Conservation (phyloP, 495 filamentous ascomycete species). For the Penicillium verhagenii region DNA sequence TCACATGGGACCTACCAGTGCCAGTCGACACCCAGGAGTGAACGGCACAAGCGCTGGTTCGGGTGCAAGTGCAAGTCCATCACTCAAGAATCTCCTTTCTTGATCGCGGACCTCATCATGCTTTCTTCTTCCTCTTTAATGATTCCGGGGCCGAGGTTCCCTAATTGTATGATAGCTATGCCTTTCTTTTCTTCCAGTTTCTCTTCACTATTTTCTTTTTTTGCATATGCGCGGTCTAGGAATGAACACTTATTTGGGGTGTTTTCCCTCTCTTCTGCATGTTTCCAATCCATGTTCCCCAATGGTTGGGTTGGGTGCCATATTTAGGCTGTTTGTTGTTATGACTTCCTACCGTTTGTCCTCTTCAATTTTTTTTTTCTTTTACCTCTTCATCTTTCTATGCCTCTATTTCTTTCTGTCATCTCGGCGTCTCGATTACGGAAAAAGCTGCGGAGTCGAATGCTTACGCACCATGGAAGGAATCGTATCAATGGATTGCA, state of each 20-base stretch:
- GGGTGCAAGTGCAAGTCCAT: conserved; percentile 71
- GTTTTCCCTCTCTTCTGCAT: not conserved
- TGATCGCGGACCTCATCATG: conserved; percentile 29
- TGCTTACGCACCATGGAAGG: conserved; percentile 3
- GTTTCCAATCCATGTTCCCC: not conserved
- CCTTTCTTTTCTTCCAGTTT: conserved; percentile 22
- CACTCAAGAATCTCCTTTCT: conserved; percentile 70
- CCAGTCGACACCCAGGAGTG: conserved; percentile 31
- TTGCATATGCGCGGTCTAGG: conserved; percentile 26
- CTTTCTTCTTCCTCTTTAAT: not conserved
- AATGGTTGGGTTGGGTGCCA: not conserved
- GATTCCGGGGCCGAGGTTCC: not conserved
- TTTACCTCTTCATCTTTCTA: conserved; percentile 9
- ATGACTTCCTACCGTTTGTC: conserved; percentile 7
- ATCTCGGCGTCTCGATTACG: conserved; percentile 25
- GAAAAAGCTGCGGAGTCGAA: conserved; percentile 14
- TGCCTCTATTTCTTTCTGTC: conserved; percentile 8
- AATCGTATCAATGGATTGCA: conserved; percentile 23
- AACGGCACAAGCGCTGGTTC: conserved; percentile 38
- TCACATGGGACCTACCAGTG: conserved; percentile 23
- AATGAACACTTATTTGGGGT: conserved; percentile 17
- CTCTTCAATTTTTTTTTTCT: conserved; percentile 1
- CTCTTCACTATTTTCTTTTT: too few relatives aligned
- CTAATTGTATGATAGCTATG: conserved; percentile 29
- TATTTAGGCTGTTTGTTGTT: conserved; percentile 7